Base-by-base conservation (phyloP, 805 yeast genomes). In the Saccharomycopsis sp. region DNA sequence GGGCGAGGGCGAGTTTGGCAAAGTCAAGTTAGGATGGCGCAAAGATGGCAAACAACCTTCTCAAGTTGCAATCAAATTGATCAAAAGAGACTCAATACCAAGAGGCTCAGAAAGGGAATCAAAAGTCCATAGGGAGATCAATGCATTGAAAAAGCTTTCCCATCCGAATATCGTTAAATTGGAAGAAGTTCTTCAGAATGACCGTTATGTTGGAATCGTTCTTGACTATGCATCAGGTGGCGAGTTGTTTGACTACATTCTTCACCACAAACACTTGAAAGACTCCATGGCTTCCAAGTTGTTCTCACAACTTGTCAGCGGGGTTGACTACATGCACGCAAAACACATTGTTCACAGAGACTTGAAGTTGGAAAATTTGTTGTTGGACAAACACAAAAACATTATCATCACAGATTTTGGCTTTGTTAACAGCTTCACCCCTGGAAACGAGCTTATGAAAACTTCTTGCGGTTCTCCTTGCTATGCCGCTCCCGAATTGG, bases 1-100 rank as follows among this genome's bases (percentile, higher is more conserved):
- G 10, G 98, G 98, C 25, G 96, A 92, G 62, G 98, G 98, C 36
- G 98, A 92, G 57, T 92, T 92, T 60, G 98, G 98, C 45, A 89
- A 92, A 60, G 98, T 92, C 44, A 92, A 89, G 58, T 67, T 92
- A 17, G 97, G 96, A 10, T 89, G 96, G 96, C 70, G 94, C 46
- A 84, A 83, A 57, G 88, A 78, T 52, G 87, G 86, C 15, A 64
- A 75, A 55, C 74, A 76, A 45, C 80, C 86, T 2, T 72, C 80
- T 29, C 94, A 87, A 62, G 95, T 86, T 8, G 98, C 98, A 35
- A 87, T 92, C 53, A 92, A 92, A 56, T 73, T 92, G 48, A 86
- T 92, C 44, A 77, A 88, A 53, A 71, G 95, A 52, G 95, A 87
- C 45, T 76, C 86, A 9, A 80, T 92, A n/a, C 80, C 87, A 39